Conservation (phyloP, 176 grass and related monocot species). For the Ensete glaucum region DNA sequence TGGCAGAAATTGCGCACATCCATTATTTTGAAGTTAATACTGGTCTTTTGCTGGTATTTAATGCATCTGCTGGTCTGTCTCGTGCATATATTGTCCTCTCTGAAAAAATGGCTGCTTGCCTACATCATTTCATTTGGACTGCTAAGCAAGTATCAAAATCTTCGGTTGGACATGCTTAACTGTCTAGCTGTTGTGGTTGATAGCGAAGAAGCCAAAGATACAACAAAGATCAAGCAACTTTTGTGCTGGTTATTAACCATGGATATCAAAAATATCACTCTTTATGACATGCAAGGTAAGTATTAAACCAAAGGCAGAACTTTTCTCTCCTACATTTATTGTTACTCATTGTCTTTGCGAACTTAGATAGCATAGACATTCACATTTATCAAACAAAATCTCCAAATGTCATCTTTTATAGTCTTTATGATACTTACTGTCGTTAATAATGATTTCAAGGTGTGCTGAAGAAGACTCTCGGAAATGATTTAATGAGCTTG, state of each 20-base stretch:
- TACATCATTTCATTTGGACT: conserved; percentile 61
- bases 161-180: conserved; percentile 40
- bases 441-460: conserved; percentile 30
- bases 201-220: conserved; percentile 80
- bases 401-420: not conserved
- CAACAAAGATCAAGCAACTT: conserved; percentile 45
- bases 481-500: conserved; percentile 30
- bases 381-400: not conserved
- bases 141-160: conserved; percentile 45
- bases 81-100: conserved; percentile 37
- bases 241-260: conserved; percentile 50
- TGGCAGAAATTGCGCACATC: conserved; percentile 39
- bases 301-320: conserved; percentile 9
- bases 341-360: conserved; percentile 14
- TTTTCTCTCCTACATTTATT: conserved; percentile 11
- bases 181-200: conserved; percentile 73
- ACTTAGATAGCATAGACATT: not conserved
- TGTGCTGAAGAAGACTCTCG: conserved; percentile 63
- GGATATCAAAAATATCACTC: conserved; percentile 56
- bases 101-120: conserved; percentile 46
- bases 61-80: conserved; percentile 43
- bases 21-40: conserved; percentile 35
- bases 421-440: not conserved
- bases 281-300: conserved; percentile 80
- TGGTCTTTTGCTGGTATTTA: conserved; percentile 58